These are phyloP conservation scores for Scopulariopsis brevicaulis DNA, from an alignment of 2,329 filamentous ascomycete species.

Conservation along the genomic window DNA sequence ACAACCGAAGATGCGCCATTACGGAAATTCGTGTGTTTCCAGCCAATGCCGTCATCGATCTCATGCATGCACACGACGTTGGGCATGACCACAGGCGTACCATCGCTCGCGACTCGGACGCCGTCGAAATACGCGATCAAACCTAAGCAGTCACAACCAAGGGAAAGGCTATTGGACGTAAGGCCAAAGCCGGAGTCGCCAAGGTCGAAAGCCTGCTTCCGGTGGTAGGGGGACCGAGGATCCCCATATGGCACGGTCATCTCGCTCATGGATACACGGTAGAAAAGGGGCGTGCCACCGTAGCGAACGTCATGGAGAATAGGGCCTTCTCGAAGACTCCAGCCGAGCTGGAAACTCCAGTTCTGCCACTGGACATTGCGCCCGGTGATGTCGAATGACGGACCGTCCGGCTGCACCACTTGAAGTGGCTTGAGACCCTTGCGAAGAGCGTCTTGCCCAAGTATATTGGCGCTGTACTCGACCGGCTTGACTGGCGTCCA, in stretches of 20 bases:
- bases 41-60: conserved; percentile 57
- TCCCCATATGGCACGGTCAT: conserved; percentile 60
- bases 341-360: conserved; percentile 58
- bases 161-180: conserved; percentile 54
- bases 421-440: conserved; percentile 51
- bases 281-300: conserved; percentile 52
- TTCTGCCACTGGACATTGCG: conserved; percentile 45
- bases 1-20: conserved; percentile 49
- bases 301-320: conserved; percentile 61
- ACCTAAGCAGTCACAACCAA: conserved; percentile 64
- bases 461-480: background rate
- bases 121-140: conserved; percentile 53
- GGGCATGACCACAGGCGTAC: conserved; percentile 37
- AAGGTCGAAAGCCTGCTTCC: conserved; percentile 63
- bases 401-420: conserved; percentile 51
- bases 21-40: conserved; percentile 61
- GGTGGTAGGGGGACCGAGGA: conserved; percentile 51
- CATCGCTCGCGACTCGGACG: conserved; percentile 35
- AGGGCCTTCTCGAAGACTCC: conserved; percentile 59
- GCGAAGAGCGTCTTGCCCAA: conserved; percentile 21
- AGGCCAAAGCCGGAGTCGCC: conserved; percentile 58
- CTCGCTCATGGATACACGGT: conserved; percentile 56
- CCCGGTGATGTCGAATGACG: conserved; percentile 32
- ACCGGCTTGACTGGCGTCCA: background rate
- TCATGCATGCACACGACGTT: conserved; percentile 59